These are phyloP conservation scores for Colletotrichum coccodes DNA, from an alignment of 2,329 filamentous ascomycete species.

Conservation along the genomic window DNA sequence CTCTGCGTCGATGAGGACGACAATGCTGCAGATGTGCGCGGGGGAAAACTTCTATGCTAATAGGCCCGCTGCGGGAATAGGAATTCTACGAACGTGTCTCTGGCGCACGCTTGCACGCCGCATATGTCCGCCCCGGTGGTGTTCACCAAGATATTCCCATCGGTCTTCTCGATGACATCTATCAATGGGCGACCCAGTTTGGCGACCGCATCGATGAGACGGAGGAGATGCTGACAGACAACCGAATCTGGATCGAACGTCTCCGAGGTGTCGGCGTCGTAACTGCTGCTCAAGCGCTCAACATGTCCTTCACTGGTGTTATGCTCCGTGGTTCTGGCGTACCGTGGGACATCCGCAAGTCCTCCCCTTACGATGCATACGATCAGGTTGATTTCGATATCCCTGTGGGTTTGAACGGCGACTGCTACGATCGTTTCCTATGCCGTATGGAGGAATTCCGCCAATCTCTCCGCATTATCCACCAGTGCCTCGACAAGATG, in stretches of 20 bases:
- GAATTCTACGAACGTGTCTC: constrained; percentile 99
- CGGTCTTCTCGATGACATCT: constrained; percentile 96
- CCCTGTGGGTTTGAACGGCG: constrained; percentile 93
- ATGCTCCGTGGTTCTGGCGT: constrained; percentile 98
- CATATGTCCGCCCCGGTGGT: constrained; percentile 95
- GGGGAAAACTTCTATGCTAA: too few relatives aligned
- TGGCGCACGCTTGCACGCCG: constrained; percentile 94
- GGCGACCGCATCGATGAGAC: constrained; percentile 98
- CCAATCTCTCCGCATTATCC: constrained; percentile 96
- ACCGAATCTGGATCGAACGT: constrained; percentile 98
- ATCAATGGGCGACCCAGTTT: constrained; percentile 99
- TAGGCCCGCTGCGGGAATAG: too few relatives aligned
- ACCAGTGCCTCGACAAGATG: constrained; percentile 99
- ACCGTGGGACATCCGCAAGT: constrained; percentile 97
- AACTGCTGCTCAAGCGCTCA: constrained; percentile 90
- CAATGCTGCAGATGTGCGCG: too few relatives aligned
- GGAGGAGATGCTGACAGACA: constrained; percentile 97
- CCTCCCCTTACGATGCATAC: constrained; percentile 96
- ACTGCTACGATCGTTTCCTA: constrained; percentile 99
- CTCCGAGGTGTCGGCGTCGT: constrained; percentile 93
- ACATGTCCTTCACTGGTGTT: constrained; percentile 95
- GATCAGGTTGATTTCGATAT: constrained; percentile 98
- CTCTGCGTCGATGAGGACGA: too few relatives aligned
- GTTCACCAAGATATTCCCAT: constrained; percentile 95
- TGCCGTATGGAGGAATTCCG: constrained; percentile 99